phyloP scores from a whole-genome alignment of 371 early-diverging fungal species.

The Sporodiniella umbellata region DNA sequence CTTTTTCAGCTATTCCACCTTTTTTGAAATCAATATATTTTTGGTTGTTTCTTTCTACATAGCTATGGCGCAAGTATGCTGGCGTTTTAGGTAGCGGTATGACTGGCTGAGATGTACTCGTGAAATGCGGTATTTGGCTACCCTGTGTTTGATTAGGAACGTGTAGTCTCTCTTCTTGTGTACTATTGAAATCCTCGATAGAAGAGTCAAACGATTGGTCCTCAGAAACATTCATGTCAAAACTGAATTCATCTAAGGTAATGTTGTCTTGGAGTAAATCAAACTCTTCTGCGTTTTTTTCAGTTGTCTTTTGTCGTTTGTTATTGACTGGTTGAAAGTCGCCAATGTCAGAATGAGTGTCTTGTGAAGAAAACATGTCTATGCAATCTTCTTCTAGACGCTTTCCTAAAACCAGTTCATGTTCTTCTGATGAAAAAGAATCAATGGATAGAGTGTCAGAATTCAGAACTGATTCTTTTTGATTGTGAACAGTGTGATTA shows the following conservation, averaged over 20 bases:
- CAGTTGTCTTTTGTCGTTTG: too few species aligned
- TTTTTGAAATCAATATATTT: neutral
- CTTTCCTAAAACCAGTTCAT: too few species aligned
- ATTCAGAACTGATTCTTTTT: too few species aligned
- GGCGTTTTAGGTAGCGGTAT: neutral
- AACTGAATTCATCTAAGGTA: neutral
- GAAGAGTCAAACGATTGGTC: neutral
- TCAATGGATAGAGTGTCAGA: neutral
- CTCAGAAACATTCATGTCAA: neutral
- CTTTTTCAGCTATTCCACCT: slow-evolving; percentile 6
- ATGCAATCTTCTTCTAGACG: neutral
- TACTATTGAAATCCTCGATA: neutral
- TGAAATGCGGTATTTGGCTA: neutral
- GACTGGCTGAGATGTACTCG: neutral
- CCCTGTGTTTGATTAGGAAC: too few species aligned
- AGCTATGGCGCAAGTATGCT: neutral
- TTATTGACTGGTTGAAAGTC: too few species aligned
- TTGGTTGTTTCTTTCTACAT: neutral
- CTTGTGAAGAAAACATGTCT: neutral
- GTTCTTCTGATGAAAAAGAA: neutral
- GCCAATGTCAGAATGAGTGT: neutral
- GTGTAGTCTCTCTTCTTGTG: neutral
- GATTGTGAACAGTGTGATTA: too few species aligned
- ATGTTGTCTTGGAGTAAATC: neutral
- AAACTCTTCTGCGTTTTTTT: neutral